phyloP scores from a whole-genome alignment of 2,329 filamentous ascomycete genomes.

The Neocatenulostroma microsporum region DNA sequence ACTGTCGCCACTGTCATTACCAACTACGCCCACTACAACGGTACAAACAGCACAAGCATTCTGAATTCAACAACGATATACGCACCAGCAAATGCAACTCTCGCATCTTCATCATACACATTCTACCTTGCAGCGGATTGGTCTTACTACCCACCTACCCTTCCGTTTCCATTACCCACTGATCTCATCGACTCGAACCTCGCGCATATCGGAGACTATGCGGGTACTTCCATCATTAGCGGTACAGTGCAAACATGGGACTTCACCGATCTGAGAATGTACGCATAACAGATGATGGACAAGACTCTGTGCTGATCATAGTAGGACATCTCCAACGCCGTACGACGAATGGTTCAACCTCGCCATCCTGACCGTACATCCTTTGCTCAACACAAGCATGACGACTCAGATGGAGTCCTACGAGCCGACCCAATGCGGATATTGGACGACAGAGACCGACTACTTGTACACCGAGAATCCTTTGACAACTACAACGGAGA shows the following conservation, averaged over 20 bases:
- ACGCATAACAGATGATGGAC: not conserved
- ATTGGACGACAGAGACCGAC: not conserved
- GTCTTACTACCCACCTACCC: not conserved
- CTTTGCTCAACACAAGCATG: not conserved
- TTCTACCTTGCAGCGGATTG: not conserved
- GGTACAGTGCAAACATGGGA: not conserved
- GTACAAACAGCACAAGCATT: not conserved
- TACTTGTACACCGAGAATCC: not conserved
- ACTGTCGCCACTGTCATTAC: not conserved
- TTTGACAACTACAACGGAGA: not conserved
- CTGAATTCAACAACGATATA: not conserved
- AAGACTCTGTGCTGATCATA: not conserved
- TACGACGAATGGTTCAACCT: slow-evolving; percentile 1
- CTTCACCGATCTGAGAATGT: not conserved
- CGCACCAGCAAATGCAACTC: not conserved
- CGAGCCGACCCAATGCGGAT: not conserved
- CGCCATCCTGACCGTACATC: not conserved
- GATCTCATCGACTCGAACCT: not conserved
- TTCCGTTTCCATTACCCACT: not conserved
- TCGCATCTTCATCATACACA: not conserved
- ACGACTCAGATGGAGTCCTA: not conserved
- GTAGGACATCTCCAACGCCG: not conserved
- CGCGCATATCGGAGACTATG: not conserved
- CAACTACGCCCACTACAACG: not conserved
- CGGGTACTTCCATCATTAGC: not conserved